These are phyloP conservation scores for Trichocladium antarcticum DNA, from an alignment of 495 filamentous ascomycete genomes.

Conservation along the genomic window DNA sequence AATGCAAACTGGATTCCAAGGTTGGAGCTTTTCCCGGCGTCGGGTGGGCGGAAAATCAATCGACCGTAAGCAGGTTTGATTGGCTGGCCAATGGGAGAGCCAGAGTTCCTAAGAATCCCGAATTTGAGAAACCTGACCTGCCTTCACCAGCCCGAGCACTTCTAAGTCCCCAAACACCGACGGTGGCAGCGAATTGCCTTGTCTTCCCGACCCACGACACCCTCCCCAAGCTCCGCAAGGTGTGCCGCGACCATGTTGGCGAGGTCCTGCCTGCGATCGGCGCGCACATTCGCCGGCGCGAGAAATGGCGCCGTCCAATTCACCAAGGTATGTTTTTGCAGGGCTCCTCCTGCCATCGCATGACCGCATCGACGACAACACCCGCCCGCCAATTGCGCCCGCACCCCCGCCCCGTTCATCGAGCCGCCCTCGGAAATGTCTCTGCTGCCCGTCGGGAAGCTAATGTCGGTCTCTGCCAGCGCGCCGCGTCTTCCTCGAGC, in stretches of 20 bases:
- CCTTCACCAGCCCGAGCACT: slow-evolving; percentile 23
- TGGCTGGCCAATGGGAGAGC: slow-evolving; percentile 22
- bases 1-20: too few species aligned
- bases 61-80: slow-evolving; percentile 15
- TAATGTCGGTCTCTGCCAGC: slow-evolving; percentile 36
- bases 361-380: slow-evolving; percentile 11
- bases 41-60: slow-evolving; percentile 21
- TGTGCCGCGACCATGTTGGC: slow-evolving; percentile 69
- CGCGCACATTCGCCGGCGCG: slow-evolving; percentile 64
- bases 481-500: slow-evolving; percentile 49
- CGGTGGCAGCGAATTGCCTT: slow-evolving; percentile 33
- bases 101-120: slow-evolving; percentile 31
- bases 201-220: slow-evolving; percentile 25
- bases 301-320: slow-evolving; percentile 49
- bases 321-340: slow-evolving; percentile 42
- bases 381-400: slow-evolving; percentile 10
- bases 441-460: slow-evolving; percentile 10
- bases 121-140: slow-evolving; percentile 30
- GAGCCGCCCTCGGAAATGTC: background rate
- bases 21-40: too few species aligned
- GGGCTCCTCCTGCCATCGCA: slow-evolving; percentile 1
- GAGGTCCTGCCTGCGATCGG: slow-evolving; percentile 68
- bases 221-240: slow-evolving; percentile 35
- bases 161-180: slow-evolving; percentile 21
- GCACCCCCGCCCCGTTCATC: background rate